Evolutionary conservation across 2,329 filamentous ascomycete species (phyloP), one percentile per base, ranked within the genome.

Genomic region (Microsporum canis): DNA sequence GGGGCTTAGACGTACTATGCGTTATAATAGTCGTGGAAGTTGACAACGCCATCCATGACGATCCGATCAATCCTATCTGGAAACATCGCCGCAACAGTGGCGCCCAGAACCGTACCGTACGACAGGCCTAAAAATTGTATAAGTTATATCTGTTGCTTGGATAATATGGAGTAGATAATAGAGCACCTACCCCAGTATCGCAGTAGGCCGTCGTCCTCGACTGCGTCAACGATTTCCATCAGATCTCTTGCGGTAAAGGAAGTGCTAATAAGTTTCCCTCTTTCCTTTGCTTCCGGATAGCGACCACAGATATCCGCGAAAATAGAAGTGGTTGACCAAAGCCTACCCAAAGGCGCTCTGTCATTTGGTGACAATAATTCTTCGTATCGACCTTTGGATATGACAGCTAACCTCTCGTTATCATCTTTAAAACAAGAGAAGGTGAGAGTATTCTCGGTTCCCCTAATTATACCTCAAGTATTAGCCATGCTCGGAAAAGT

Each of bases 201-300:
- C 3, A 77, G 61, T 45, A 75, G 36, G 0, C 73, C 73, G 49
- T 76, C 75, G 56, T 76, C 75, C 2, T 65, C 68, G 0, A 77
- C 63, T 0, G 75, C 73, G 45, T 79, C 77, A 0, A 75, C 75
- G 49, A 80, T 71, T 2, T 65, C 56, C 59, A 78, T 73, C 61
- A 78, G 68, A 61, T 81, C 78, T 23, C 77, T 65, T 0, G 72
- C 78, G 0, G 71, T 69, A 61, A 75, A 78, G 0, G 73, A 72
- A 0, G 76, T 78, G 5, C 77, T 75, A 3, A 79, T 64, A 5
- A 75, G 64, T 3, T 58, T 57, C 2, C 70, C 76, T 0, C 66
- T 73, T 4, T 72, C 65, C 14, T 71, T 58, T 5, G 33, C 0
- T 23, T 71, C 39, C 3, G 29, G 29, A 14, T 49, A 31, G n/a